Base-by-base conservation (phyloP, 2,329 filamentous ascomycete species). In the Talaromyces sp. region DNA sequence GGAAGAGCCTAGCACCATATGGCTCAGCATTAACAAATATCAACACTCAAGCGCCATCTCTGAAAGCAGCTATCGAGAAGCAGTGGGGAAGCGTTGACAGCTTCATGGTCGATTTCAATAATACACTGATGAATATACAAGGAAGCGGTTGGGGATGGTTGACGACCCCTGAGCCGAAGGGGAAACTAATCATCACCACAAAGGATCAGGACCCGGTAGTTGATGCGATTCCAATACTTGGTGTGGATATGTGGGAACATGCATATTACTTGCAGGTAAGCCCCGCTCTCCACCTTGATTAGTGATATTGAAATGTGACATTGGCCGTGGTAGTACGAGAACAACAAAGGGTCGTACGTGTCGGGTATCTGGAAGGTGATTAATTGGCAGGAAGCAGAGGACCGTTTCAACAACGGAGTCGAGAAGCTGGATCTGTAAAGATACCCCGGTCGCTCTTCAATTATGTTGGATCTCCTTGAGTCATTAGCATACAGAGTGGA, bases 171-270 rank as follows among this genome's bases (percentile, higher is more conserved):
- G 76, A 78, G 2, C 74, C 74, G 3, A 82, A 77, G 1, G 86
- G 84, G 39, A 76, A 75, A 37, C 71, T 96, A 60, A 81, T 85
- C 51, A 89, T 96, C 9, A 91, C 87, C 0, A 91, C 89, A n/a
- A 90, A 91, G 70, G 90, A 96, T 69, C 91, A 96, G 76, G 91
- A 95, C 67, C 86, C 87, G 1, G 82, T 96, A 17, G 80, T 91
- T 37, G 89, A 88, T 67, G 87, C 87, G 67, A 82, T 86, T 59
- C 91, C 91, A 6, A 77, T 96, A 22, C 77, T 97, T 47, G 90
- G 90, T 0, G 80, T 96, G 2, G 91, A 96, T 70, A 93, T 95
- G 84, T 95, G 90, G 91, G 91, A 96, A 77, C 91, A 96, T 76
- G 91, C 91, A 0, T 96, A 95, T 70, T 96, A 96, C 68, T 75